Conservation (phyloP, 352 stramenopile genomes). For the Phytophthora quininea region DNA sequence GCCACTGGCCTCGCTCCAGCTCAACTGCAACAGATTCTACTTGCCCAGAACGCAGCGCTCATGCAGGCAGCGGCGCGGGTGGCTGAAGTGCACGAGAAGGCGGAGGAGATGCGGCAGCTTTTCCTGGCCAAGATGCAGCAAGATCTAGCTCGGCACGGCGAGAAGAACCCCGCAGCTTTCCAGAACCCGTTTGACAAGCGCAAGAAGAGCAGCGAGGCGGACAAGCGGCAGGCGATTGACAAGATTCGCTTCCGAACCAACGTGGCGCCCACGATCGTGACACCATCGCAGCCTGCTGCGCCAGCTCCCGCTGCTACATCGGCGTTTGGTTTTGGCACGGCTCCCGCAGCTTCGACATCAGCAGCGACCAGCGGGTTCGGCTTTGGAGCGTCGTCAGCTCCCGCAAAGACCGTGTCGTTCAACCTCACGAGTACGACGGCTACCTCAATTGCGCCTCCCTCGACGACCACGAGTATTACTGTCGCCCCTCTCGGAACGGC, state of each 20-base stretch:
- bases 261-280: conserved; percentile 72
- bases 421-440: conserved; percentile 43
- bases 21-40: conserved; percentile 73
- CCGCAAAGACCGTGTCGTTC: conserved; percentile 72
- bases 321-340: conserved; percentile 54
- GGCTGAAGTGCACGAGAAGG: conserved; percentile 77
- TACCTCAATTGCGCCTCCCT: conserved; percentile 28
- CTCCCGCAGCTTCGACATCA: conserved; percentile 2
- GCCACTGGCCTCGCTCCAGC: conserved; percentile 31
- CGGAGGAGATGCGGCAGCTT: conserved; percentile 70
- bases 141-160: conserved; percentile 64
- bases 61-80: conserved; percentile 80
- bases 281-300: conserved; percentile 19
- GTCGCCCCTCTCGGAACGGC: conserved; percentile 17
- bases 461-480: conserved; percentile 30
- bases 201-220: conserved; percentile 71
- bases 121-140: conserved; percentile 74
- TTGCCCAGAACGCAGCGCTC: conserved; percentile 77
- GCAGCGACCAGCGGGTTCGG: conserved; percentile 43
- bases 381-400: conserved; percentile 39
- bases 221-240: conserved; percentile 68
- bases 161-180: conserved; percentile 60
- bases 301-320: conserved; percentile 27
- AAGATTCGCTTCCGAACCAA: conserved; percentile 82
- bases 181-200: conserved; percentile 83